These are phyloP conservation scores for Secale cereale DNA, from an alignment of 176 grass and related monocot species.

Conservation along the genomic window DNA sequence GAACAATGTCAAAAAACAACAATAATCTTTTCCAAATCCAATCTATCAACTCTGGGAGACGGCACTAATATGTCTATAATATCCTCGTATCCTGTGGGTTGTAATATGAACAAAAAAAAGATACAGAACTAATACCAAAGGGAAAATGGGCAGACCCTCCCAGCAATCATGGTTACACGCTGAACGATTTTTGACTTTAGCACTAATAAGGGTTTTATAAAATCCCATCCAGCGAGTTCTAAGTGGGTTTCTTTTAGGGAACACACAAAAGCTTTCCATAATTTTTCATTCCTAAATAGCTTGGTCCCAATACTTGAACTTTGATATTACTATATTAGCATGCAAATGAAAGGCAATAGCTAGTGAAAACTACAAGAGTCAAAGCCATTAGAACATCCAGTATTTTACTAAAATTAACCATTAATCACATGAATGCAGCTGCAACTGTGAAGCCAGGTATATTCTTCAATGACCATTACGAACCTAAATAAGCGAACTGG, in stretches of 20 bases:
- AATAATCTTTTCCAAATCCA: conserved; percentile 10
- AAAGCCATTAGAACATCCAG: neutral
- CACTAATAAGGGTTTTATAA: neutral
- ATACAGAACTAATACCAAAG: neutral
- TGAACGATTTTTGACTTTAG: neutral
- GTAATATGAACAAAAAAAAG: neutral
- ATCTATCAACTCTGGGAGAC: neutral
- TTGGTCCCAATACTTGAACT: neutral
- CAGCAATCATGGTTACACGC: neutral
- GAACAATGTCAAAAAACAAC: neutral
- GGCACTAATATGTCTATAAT: neutral
- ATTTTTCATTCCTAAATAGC: neutral
- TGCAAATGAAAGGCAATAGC: neutral
- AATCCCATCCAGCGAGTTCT: neutral
- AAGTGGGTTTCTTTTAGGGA: neutral
- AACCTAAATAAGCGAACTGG: neutral
- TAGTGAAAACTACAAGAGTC: neutral
- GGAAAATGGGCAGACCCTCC: neutral
- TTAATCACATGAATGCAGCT: neutral
- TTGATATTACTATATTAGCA: neutral
- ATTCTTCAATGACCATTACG: neutral
- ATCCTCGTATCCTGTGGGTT: neutral
- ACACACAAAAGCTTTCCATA: neutral
- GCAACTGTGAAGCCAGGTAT: neutral
- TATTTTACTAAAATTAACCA: neutral